A percentile compares a stretch with the other conserved stretches of the same genome.
These are phyloP conservation scores for Acarospora socialis DNA, from an alignment of 2,329 filamentous ascomycete species.

Conservation along the genomic window DNA sequence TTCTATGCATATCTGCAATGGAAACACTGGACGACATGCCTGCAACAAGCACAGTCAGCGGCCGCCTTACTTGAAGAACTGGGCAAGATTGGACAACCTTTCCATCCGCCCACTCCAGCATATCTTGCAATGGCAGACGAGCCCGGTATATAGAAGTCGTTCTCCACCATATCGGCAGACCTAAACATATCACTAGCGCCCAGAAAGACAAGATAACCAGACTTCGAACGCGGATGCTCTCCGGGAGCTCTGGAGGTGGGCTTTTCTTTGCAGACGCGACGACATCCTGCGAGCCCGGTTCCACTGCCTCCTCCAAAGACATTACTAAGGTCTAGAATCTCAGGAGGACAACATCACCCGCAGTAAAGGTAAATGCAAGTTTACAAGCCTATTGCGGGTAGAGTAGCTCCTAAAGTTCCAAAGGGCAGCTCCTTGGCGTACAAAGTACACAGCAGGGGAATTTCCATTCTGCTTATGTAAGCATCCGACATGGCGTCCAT, in stretches of 20 bases:
- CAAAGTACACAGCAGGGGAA: too few relatives aligned
- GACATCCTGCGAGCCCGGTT: too few relatives aligned
- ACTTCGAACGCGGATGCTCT: slow-evolving; percentile 54
- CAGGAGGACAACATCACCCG: too few relatives aligned
- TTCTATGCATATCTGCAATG: slow-evolving; percentile 66
- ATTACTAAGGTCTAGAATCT: too few relatives aligned
- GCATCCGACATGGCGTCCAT: too few relatives aligned
- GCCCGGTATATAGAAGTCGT: slow-evolving; percentile 89
- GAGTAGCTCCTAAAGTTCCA: too few relatives aligned
- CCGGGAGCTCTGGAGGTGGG: slow-evolving; percentile 64
- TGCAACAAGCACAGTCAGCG: slow-evolving; percentile 25
- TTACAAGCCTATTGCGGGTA: too few relatives aligned
- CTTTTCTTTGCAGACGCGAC: slow-evolving; percentile 24
- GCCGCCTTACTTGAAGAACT: not conserved
- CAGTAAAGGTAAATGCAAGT: too few relatives aligned
- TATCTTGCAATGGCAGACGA: slow-evolving; percentile 64
- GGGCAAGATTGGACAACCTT: slow-evolving; percentile 42
- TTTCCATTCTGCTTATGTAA: too few relatives aligned
- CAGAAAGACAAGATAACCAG: slow-evolving; percentile 79
- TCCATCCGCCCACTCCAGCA: slow-evolving; percentile 85
- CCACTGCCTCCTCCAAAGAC: too few relatives aligned
- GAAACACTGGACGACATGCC: slow-evolving; percentile 80
- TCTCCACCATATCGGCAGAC: slow-evolving; percentile 88
- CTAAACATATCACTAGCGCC: slow-evolving; percentile 68
- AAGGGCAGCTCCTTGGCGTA: too few relatives aligned